Evolutionary conservation across 176 grass and related monocot genomes (phyloP), one percentile per base, ranked within the genome.

Genomic region (Poa annua): DNA sequence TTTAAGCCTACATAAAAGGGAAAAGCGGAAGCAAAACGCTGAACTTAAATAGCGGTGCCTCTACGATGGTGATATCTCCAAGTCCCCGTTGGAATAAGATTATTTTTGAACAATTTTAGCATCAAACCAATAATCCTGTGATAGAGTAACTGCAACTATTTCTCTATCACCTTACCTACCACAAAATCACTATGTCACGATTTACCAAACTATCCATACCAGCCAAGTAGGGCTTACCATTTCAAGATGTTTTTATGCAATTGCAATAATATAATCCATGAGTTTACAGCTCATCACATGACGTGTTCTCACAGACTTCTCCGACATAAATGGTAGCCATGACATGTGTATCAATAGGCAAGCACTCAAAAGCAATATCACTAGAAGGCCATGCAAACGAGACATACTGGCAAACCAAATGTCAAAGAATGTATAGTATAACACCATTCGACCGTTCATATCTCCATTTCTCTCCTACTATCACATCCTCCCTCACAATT

Each of bases 81-180:
- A 47, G 39, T 48, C 9, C 9, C 39, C 5, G 1, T 32, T 33
- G 3, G 39, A 24, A 33, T 79, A 42, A 12, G 39, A 29, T 29
- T 74, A 29, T 20, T 21, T 6, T 11, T 1, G 17, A 78, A 61
- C 36, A 77, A 78, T 6, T 15, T 5, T 44, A 42, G 21, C 15
- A 63, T 17, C 4, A 79, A 33, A 48, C 69, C 32, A 63, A 64
- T 64, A 26, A 20, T 52, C 33, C 14, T 74, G 19, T n/a, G 5
- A 78, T 78, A 62, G 36, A 78, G 25, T 78, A 29, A 26, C 61
- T 19, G 14, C 55, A 78, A 25, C 22, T 78, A 42, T 47, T 78
- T 78, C 8, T n/a, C 42, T 67, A 82, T 60, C 68, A 0, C 24
- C 4, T 57, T 38, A n/a, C 38, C 66, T 72, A 57, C 39, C 7